phyloP scores from a whole-genome alignment of 192 early-diverging fungal species.

The Nowakowskiella sp. region DNA sequence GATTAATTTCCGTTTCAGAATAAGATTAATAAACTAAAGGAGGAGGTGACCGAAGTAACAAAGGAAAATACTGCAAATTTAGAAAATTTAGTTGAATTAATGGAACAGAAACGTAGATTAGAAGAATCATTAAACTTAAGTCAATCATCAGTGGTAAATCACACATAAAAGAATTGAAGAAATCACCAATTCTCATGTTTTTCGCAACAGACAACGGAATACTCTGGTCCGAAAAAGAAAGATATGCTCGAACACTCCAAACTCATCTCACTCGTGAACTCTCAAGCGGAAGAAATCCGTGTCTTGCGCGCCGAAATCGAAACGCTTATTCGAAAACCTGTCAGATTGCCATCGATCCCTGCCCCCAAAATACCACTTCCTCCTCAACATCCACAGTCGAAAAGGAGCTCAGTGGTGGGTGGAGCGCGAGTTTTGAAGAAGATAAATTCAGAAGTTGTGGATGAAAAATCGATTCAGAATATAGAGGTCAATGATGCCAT shows the following conservation, averaged over 20 bases:
- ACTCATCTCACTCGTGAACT: constrained; percentile 36
- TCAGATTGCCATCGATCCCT: neutral
- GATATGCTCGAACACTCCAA: constrained; percentile 43
- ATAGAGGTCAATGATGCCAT: too few species aligned
- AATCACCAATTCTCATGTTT: too few species aligned
- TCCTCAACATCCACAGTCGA: too few species aligned
- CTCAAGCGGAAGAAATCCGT: constrained; percentile 43
- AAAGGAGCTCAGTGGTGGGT: too few species aligned
- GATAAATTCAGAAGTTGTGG: too few species aligned
- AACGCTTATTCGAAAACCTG: constrained; percentile 41
- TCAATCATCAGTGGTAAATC: constrained; percentile 41
- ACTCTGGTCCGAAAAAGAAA: constrained; percentile 37
- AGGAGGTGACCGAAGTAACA: constrained; percentile 35
- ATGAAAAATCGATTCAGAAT: too few species aligned
- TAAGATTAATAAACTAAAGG: constrained; percentile 29
- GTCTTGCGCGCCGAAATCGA: constrained; percentile 45
- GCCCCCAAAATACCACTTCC: too few species aligned
- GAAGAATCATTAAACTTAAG: constrained; percentile 41
- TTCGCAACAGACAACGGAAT: constrained; percentile 38
- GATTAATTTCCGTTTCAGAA: constrained; percentile 3
- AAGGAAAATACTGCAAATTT: constrained; percentile 43
- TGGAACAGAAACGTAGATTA: constrained; percentile 31
- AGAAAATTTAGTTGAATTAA: constrained; percentile 37
- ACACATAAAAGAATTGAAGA: neutral
- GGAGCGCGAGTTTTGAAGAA: too few species aligned